These are phyloP conservation scores for Castanea sativa DNA, from an alignment of 306 rosid species.

Conservation along the genomic window DNA sequence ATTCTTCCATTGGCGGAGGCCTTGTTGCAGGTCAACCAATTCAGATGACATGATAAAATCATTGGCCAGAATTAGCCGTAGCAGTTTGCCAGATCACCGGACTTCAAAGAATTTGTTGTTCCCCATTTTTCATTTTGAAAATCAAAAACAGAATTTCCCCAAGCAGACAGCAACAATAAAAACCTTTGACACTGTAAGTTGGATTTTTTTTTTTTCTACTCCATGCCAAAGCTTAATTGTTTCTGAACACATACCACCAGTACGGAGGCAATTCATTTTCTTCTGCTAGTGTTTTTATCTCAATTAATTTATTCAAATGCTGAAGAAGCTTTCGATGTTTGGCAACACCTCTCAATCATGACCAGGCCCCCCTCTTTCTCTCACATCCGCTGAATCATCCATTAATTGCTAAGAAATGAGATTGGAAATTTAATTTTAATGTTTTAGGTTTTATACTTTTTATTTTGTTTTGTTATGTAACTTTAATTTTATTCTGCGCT, in stretches of 20 bases:
- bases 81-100: too few species aligned
- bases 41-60: too few species aligned
- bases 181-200: too few species aligned
- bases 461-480: not conserved
- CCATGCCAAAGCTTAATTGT: too few species aligned
- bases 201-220: too few species aligned
- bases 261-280: constrained; percentile 15
- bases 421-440: not conserved
- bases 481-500: not conserved
- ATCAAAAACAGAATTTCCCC: too few species aligned
- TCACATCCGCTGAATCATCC: not conserved
- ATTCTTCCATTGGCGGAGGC: too few species aligned
- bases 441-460: not conserved
- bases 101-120: too few species aligned
- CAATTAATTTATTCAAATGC: constrained; percentile 29
- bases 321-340: constrained; percentile 58
- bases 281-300: constrained; percentile 26
- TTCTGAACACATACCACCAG: not conserved
- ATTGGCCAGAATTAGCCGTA: too few species aligned
- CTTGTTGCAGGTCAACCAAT: too few species aligned
- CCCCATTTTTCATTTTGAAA: too few species aligned
- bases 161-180: too few species aligned
- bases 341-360: constrained; percentile 71
- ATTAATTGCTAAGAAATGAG: not conserved
- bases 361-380: constrained; percentile 46